Conservation (phyloP, 2,329 filamentous ascomycete species). For the Penicillium sp. region DNA sequence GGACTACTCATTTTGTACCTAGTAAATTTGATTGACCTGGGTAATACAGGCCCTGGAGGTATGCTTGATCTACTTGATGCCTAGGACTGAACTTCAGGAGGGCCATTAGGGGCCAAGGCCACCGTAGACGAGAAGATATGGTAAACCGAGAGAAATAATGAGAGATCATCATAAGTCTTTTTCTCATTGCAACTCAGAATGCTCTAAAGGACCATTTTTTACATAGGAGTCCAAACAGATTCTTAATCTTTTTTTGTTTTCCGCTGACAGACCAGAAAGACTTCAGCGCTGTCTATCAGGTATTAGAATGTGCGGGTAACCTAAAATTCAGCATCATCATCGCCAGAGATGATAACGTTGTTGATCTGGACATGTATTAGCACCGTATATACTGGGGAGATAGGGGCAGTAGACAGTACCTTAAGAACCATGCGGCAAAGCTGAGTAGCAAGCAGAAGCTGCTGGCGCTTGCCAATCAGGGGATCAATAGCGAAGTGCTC, state of each 20-base stretch:
- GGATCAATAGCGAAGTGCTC: constrained; percentile 98
- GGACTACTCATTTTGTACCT: neutral
- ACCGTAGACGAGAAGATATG: neutral
- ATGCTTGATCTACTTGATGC: neutral
- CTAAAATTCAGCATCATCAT: constrained; percentile 85
- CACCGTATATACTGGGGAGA: neutral
- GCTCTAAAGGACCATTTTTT: constrained; percentile 28
- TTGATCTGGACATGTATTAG: constrained; percentile 59
- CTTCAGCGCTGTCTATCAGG: constrained; percentile 13
- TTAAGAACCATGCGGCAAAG: constrained; percentile 97
- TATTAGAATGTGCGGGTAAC: constrained; percentile 26
- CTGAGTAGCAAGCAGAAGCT: constrained; percentile 93
- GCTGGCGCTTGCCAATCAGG: constrained; percentile 96
- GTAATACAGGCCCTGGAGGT: neutral
- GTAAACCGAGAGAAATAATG: neutral
- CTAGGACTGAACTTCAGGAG: neutral
- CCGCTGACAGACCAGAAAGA: constrained; percentile 7
- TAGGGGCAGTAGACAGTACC: constrained; percentile 48
- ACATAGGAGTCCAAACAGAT: constrained; percentile 26
- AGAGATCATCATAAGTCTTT: constrained; percentile 27
- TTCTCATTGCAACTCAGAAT: constrained; percentile 26
- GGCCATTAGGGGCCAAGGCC: neutral
- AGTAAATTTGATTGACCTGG: neutral
- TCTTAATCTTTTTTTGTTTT: constrained; percentile 22
- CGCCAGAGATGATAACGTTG: constrained; percentile 90